Evolutionary conservation across 2,329 filamentous ascomycete genomes (phyloP).

Genomic region (Drechslera avenae): DNA sequence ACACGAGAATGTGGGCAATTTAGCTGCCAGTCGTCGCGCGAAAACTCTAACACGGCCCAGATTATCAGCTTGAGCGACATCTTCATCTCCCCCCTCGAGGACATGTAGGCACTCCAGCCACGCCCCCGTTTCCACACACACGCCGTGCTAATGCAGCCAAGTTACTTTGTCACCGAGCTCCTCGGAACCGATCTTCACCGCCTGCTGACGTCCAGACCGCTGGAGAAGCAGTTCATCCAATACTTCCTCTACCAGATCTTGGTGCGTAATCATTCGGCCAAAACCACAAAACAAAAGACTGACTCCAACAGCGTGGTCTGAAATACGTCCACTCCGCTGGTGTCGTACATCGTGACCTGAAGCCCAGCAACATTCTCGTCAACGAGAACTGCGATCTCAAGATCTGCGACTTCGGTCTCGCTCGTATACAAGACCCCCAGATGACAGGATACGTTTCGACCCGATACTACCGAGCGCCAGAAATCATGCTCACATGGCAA

Average conservation of each 20-base stretch:
- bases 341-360: constrained; percentile 95
- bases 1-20: constrained; percentile 82
- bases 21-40: not conserved
- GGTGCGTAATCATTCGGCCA: constrained; percentile 60
- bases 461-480: constrained; percentile 95
- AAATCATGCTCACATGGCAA: constrained; percentile 99
- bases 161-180: constrained; percentile 97
- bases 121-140: not conserved
- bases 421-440: constrained; percentile 96
- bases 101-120: constrained; percentile 71
- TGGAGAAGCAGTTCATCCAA: constrained; percentile 99
- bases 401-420: constrained; percentile 98
- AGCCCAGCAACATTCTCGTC: constrained; percentile 98
- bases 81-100: constrained; percentile 98
- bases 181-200: constrained; percentile 96
- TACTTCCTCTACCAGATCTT: constrained; percentile 99
- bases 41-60: constrained; percentile 47
- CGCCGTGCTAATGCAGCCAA: constrained; percentile 55
- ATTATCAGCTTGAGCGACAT: constrained; percentile 99
- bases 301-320: constrained; percentile 73
- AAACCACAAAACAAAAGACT: constrained; percentile 63
- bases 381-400: constrained; percentile 99
- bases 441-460: constrained; percentile 99
- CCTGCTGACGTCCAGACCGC: constrained; percentile 88
- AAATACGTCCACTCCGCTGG: constrained; percentile 99